A percentile compares a stretch with the other conserved stretches of the same genome.
phyloP scores from a whole-genome alignment of 768 basidiomycete species.

The Auricularia auricula-judae region DNA sequence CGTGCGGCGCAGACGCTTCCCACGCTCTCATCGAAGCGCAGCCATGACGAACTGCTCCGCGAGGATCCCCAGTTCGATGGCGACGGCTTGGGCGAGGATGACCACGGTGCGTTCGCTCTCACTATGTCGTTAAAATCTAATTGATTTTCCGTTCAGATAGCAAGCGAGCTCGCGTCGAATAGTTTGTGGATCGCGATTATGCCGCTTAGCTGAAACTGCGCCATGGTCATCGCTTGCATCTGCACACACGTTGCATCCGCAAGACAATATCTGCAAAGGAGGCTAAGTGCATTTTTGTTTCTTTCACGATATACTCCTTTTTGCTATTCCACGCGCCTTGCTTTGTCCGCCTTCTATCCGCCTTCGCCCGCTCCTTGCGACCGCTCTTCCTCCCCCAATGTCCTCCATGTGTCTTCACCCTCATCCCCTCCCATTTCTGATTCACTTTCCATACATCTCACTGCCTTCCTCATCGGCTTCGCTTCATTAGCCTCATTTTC shows the following conservation, averaged over 20 bases:
- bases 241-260: background rate
- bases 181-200: background rate
- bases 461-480: background rate
- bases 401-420: too few species aligned
- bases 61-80: background rate
- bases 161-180: background rate
- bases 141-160: background rate
- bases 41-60: background rate
- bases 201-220: background rate
- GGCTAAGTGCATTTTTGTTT: background rate
- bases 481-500: too few species aligned
- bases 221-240: background rate
- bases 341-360: too few species aligned
- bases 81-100: background rate
- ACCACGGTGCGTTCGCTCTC: background rate
- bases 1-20: background rate
- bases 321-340: too few species aligned
- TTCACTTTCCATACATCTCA: background rate
- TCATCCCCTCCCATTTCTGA: too few species aligned
- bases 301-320: background rate
- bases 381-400: too few species aligned
- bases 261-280: background rate
- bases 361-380: too few species aligned
- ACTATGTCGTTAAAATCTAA: too few species aligned
- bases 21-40: background rate